A percentile compares a stretch with the other conserved stretches of the same genome.
phyloP scores from a whole-genome alignment of 2,329 filamentous ascomycete species.

The Tolypocladium tundrense region DNA sequence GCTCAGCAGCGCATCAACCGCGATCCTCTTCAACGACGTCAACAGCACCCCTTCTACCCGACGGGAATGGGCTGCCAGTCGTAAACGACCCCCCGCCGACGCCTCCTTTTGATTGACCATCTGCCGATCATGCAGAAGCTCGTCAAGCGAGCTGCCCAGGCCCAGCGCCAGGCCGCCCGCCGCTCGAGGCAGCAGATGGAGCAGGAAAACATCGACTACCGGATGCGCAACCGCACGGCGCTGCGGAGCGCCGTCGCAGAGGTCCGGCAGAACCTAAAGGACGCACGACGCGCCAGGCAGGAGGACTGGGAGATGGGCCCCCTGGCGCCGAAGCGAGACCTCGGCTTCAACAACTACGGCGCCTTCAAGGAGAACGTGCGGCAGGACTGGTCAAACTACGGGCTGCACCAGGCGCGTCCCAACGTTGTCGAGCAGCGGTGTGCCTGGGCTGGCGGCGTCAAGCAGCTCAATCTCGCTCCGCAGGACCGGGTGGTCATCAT shows the following conservation, averaged over 20 bases:
- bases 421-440: slow-evolving; percentile 31
- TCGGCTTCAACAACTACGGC: slow-evolving; percentile 54
- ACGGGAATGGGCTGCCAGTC: not conserved
- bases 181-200: slow-evolving; percentile 30
- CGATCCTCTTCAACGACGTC: not conserved
- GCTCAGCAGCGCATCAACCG: not conserved
- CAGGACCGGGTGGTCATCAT: slow-evolving; percentile 77
- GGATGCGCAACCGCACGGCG: slow-evolving; percentile 20
- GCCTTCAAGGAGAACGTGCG: slow-evolving; percentile 31
- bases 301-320: slow-evolving; percentile 75
- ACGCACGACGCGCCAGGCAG: slow-evolving; percentile 41
- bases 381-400: slow-evolving; percentile 23
- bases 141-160: slow-evolving; percentile 53
- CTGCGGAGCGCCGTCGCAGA: slow-evolving; percentile 20
- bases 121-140: slow-evolving; percentile 57
- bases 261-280: slow-evolving; percentile 23
- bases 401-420: slow-evolving; percentile 15
- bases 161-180: slow-evolving; percentile 51
- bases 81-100: not conserved
- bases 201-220: slow-evolving; percentile 16
- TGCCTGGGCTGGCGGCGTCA: slow-evolving; percentile 44
- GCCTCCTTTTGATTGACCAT: not conserved
- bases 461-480: slow-evolving; percentile 49
- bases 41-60: not conserved
- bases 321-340: slow-evolving; percentile 66